Conservation (phyloP, 495 filamentous ascomycete genomes). For the Chaetomium cochliodes region DNA sequence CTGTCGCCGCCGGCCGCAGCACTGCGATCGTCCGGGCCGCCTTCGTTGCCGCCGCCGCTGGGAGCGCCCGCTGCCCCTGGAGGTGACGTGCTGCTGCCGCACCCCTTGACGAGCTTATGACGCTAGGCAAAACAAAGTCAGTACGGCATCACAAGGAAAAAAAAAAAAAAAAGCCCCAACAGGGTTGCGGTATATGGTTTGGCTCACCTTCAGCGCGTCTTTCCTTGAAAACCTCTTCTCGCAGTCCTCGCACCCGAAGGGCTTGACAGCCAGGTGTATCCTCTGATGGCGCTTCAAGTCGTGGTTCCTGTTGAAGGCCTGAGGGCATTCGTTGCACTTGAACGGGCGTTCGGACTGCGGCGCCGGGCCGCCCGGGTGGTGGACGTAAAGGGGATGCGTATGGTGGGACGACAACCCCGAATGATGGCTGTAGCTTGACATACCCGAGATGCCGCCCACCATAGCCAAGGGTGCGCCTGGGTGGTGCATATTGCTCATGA, state of each 20-base stretch:
- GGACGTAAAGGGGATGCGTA: conserved; percentile 29
- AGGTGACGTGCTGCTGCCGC: conserved; percentile 54
- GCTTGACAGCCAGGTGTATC: conserved; percentile 94
- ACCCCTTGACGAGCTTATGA: conserved; percentile 92
- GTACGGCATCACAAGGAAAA: neutral
- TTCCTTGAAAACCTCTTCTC: conserved; percentile 97
- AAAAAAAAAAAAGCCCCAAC: neutral
- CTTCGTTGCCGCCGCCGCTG: conserved; percentile 1
- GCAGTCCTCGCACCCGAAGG: conserved; percentile 86
- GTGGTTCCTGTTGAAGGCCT: conserved; percentile 95
- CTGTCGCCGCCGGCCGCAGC: conserved; percentile 12
- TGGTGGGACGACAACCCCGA: conserved; percentile 45
- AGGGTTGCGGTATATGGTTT: neutral
- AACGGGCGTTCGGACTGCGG: conserved; percentile 61
- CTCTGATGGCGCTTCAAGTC: conserved; percentile 94
- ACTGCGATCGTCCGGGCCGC: conserved; percentile 8
- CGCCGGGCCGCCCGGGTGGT: conserved; percentile 37
- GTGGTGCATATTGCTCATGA: conserved; percentile 75
- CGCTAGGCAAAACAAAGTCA: conserved; percentile 63
- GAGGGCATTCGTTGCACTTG: conserved; percentile 88
- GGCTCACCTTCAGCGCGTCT: conserved; percentile 87
- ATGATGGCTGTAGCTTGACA: conserved; percentile 51
- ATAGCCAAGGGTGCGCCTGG: conserved; percentile 69
- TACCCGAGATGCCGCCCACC: conserved; percentile 58
- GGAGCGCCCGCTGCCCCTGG: neutral